Conservation (phyloP, 352 stramenopile species). For the Pythium apleroticum region DNA sequence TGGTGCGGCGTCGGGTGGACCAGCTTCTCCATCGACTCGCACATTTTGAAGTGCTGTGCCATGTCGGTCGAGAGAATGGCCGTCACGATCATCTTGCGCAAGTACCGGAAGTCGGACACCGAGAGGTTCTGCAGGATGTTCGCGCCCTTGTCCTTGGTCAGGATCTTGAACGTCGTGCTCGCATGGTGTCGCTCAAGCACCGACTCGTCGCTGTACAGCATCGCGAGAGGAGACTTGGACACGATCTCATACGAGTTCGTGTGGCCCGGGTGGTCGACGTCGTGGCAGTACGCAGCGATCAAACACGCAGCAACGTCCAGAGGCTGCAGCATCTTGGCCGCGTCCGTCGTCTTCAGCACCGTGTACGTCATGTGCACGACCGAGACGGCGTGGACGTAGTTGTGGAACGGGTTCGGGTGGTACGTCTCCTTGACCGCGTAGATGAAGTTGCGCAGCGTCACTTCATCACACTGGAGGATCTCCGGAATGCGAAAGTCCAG, state of each 20-base stretch:
- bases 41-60: slow-evolving; percentile 88
- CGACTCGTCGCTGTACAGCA: slow-evolving; percentile 89
- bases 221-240: slow-evolving; percentile 68
- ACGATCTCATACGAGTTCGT: slow-evolving; percentile 90
- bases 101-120: slow-evolving; percentile 65
- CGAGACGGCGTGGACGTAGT: slow-evolving; percentile 89
- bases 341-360: slow-evolving; percentile 75
- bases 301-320: slow-evolving; percentile 86
- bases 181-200: slow-evolving; percentile 90
- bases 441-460: slow-evolving; percentile 77
- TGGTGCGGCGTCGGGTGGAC: slow-evolving; percentile 57
- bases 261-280: slow-evolving; percentile 90
- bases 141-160: slow-evolving; percentile 80
- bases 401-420: slow-evolving; percentile 90
- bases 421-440: slow-evolving; percentile 80
- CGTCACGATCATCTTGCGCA: slow-evolving; percentile 88
- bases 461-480: slow-evolving; percentile 54
- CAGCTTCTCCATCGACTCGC: slow-evolving; percentile 72
- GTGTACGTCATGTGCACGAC: slow-evolving; percentile 86
- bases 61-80: slow-evolving; percentile 91
- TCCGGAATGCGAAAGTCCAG: slow-evolving; percentile 70
- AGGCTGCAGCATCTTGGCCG: slow-evolving; percentile 64
- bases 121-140: slow-evolving; percentile 85
- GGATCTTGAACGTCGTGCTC: slow-evolving; percentile 83
- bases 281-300: slow-evolving; percentile 87